Evolutionary conservation across 257 asterid species (phyloP).

Genomic region (Primulina huaijiensis): DNA sequence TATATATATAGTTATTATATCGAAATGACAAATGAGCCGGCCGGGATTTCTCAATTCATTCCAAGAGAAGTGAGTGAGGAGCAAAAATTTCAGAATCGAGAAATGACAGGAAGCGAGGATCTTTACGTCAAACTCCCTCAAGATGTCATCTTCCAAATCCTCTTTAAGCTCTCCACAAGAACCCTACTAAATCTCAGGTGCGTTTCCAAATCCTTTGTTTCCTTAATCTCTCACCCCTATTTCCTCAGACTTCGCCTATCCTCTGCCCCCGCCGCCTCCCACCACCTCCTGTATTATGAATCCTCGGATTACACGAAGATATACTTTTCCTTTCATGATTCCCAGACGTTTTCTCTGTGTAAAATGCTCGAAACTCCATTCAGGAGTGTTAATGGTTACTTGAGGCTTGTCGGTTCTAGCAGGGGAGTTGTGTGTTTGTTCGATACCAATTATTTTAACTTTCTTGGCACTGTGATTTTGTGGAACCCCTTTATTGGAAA

Average conservation of each 20-base stretch:
- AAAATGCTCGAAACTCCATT: conserved; percentile 34
- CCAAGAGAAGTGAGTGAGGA: neutral
- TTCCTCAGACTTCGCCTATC: conserved; percentile 37
- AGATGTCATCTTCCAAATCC: conserved; percentile 39
- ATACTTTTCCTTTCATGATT: conserved; percentile 31
- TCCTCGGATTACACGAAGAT: conserved; percentile 36
- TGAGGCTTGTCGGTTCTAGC: conserved; percentile 37
- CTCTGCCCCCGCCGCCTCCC: conserved; percentile 25
- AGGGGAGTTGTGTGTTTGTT: conserved; percentile 35
- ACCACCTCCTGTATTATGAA: conserved; percentile 41
- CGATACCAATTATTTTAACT: conserved; percentile 36
- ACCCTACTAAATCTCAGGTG: conserved; percentile 33
- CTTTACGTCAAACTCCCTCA: conserved; percentile 27
- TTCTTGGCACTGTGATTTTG: conserved; percentile 32
- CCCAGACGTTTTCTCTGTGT: conserved; percentile 3
- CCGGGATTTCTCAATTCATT: no score
- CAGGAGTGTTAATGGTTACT: conserved; percentile 38
- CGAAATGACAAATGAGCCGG: no score
- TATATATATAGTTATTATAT: no score
- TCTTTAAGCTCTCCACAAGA: conserved; percentile 29
- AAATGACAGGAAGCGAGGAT: conserved; percentile 20
- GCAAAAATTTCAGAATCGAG: conserved; percentile 4
- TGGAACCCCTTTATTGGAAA: conserved; percentile 44
- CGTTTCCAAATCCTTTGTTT: conserved; percentile 30
- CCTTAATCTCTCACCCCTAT: conserved; percentile 37